These are phyloP conservation scores for Polygonum maritimum DNA, from an alignment of 148 eudicot species.

Conservation along the genomic window DNA sequence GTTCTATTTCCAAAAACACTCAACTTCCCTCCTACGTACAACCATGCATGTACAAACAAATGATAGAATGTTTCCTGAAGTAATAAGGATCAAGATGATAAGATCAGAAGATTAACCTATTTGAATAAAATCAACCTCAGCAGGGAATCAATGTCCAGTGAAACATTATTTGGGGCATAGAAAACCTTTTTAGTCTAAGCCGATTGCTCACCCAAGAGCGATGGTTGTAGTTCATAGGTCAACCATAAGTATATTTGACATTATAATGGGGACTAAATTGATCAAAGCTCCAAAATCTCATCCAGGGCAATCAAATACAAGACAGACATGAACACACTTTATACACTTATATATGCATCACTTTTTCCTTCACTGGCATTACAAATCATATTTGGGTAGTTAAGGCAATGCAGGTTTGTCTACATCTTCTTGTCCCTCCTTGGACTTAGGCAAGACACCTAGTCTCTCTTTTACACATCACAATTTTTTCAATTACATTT, in stretches of 20 bases:
- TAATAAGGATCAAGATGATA: not conserved
- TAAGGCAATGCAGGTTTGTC: not conserved
- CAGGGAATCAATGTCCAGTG: not conserved
- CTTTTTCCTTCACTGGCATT: not conserved
- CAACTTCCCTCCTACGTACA: not conserved
- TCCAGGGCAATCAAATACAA: not conserved
- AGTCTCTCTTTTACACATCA: not conserved
- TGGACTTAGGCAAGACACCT: not conserved
- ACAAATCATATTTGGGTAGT: not conserved
- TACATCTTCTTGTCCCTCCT: not conserved
- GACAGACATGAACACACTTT: not conserved
- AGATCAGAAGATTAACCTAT: not conserved
- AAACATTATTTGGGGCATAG: not conserved
- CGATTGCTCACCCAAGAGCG: not conserved
- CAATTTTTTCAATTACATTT: not conserved
- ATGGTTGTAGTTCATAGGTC: not conserved
- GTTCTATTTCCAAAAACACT: not conserved
- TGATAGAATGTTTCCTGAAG: not conserved
- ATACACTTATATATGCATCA: not conserved
- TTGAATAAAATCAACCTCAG: not conserved
- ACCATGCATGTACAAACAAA: conserved; percentile 2
- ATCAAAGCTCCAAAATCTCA: not conserved
- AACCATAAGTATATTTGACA: not conserved
- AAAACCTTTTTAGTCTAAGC: not conserved
- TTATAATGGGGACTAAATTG: not conserved